Conservation (phyloP, 768 basidiomycete species). For the Russula sp. region DNA sequence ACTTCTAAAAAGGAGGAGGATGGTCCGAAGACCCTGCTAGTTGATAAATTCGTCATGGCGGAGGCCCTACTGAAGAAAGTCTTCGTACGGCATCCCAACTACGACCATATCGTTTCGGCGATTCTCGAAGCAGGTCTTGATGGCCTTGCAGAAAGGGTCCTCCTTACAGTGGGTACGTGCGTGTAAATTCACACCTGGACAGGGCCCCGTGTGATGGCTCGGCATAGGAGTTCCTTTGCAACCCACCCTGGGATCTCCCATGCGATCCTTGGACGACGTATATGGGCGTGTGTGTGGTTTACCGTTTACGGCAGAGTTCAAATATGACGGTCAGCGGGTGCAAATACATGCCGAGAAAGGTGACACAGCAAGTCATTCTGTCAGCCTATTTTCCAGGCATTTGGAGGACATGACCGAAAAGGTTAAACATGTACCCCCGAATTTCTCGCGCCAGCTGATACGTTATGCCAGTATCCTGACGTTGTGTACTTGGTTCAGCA, state of each 20-base stretch:
- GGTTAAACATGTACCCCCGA: conserved; percentile 31
- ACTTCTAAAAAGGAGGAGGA: conserved; percentile 30
- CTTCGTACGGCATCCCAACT: conserved; percentile 74
- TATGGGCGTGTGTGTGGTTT: conserved; percentile 58
- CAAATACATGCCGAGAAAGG: conserved; percentile 57
- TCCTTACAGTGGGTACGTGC: conserved; percentile 59
- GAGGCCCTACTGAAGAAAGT: conserved; percentile 62
- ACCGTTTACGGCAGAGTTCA: conserved; percentile 81
- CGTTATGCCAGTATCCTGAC: conserved; percentile 65
- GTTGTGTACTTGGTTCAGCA: conserved; percentile 49
- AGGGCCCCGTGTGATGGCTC: conserved; percentile 12
- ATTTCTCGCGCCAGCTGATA: conserved; percentile 12
- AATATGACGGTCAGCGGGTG: conserved; percentile 84
- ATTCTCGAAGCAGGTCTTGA: conserved; percentile 55
- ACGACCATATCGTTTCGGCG: conserved; percentile 58
- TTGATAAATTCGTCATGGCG: conserved; percentile 43
- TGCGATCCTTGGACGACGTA: conserved; percentile 77
- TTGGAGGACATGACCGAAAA: conserved; percentile 91
- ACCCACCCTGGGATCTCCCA: conserved; percentile 82
- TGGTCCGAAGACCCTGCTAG: conserved; percentile 31
- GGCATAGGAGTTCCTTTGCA: conserved; percentile 68
- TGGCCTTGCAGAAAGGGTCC: conserved; percentile 50
- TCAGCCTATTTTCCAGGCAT: conserved; percentile 81
- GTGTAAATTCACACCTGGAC: not conserved
- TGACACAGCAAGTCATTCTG: conserved; percentile 28